A percentile compares a stretch with the other conserved stretches of the same genome.
phyloP scores from a whole-genome alignment of 768 basidiomycete species.

The Cytidiella melzeri region DNA sequence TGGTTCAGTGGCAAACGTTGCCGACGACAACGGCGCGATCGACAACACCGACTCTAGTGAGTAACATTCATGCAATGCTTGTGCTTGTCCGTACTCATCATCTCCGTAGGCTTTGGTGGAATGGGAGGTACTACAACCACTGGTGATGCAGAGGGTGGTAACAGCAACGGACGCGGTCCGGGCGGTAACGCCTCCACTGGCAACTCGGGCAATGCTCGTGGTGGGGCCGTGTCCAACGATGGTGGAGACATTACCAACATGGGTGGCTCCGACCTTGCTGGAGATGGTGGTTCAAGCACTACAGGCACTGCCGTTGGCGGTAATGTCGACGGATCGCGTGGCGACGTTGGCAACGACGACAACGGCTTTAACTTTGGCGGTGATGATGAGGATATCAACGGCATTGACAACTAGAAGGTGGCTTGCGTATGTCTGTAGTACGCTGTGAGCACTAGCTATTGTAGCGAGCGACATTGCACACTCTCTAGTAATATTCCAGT shows the following conservation, averaged over 20 bases:
- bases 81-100: background rate
- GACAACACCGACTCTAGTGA: conserved; percentile 11
- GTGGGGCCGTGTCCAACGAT: conserved; percentile 8
- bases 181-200: conserved; percentile 12
- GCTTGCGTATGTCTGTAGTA: background rate
- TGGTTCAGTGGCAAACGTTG: conserved; percentile 8
- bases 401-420: conserved; percentile 12
- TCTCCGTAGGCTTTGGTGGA: conserved; percentile 6
- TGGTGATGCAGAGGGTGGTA: conserved; percentile 10
- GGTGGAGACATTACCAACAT: conserved; percentile 9
- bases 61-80: background rate
- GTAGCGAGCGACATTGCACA: background rate
- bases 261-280: conserved; percentile 5
- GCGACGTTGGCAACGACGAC: conserved; percentile 1
- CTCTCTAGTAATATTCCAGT: too few species aligned
- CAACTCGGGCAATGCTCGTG: conserved; percentile 10
- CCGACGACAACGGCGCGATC: conserved; percentile 11
- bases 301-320: conserved; percentile 10
- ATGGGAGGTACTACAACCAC: conserved; percentile 3
- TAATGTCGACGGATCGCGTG: conserved; percentile 3
- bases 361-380: conserved; percentile 9
- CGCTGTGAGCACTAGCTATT: too few species aligned
- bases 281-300: conserved; percentile 9
- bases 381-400: too few species aligned
- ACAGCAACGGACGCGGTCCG: conserved; percentile 6